Conservation (phyloP, 352 stramenopile genomes). For the Saprolegnia diclina region DNA sequence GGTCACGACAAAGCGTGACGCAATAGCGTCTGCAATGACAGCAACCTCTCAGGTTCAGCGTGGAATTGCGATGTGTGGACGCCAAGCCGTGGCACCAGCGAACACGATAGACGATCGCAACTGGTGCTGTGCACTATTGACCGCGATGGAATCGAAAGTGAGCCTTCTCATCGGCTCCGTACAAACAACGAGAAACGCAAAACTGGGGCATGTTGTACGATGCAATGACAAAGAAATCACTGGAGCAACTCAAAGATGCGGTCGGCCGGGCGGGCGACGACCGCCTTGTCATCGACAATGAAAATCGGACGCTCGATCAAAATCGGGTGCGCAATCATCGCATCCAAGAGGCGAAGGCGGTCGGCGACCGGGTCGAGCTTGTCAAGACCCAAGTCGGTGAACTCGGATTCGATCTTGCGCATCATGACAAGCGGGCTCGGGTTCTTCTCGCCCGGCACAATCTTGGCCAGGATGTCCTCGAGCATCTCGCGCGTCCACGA, state of each 20-base stretch:
- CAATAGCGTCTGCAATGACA: too few relatives aligned
- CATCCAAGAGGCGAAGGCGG: not conserved
- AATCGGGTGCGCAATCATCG: not conserved
- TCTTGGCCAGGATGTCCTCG: not conserved
- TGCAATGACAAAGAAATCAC: not conserved
- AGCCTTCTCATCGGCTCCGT: too few relatives aligned
- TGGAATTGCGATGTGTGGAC: too few relatives aligned
- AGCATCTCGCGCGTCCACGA: not conserved
- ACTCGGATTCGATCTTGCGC: conserved; percentile 2
- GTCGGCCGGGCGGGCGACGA: conserved; percentile 2
- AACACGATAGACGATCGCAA: too few relatives aligned
- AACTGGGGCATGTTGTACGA: too few relatives aligned
- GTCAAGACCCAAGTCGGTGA: not conserved
- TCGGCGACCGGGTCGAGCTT: conserved; percentile 1
- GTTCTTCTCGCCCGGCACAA: not conserved
- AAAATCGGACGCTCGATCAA: conserved; percentile 15
- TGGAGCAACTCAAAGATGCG: conserved; percentile 2
- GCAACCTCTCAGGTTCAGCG: too few relatives aligned
- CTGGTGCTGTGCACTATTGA: too few relatives aligned
- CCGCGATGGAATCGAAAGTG: too few relatives aligned
- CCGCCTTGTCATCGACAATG: not conserved
- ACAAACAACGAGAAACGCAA: too few relatives aligned
- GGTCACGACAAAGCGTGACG: too few relatives aligned
- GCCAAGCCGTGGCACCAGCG: too few relatives aligned
- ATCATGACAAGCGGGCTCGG: conserved; percentile 7